Evolutionary conservation across 1,284 basidiomycete genomes (phyloP).

Genomic region (Rhizoctonia solani): DNA sequence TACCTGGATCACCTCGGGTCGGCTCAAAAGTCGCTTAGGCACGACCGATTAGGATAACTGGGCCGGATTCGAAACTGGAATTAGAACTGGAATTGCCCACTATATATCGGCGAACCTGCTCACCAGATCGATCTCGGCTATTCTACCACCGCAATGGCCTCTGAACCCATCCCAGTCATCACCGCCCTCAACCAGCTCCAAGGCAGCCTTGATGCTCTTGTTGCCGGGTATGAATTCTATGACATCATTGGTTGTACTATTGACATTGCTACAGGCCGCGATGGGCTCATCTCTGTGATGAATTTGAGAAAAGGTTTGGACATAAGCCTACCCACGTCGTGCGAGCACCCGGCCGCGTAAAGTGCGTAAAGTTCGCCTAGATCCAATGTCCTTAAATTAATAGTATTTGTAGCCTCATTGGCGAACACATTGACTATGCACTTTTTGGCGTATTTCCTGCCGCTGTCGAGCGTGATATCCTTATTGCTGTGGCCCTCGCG

Average conservation of each 20-base stretch:
- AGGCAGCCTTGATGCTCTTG: constrained; percentile 20
- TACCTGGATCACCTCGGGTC: too few species aligned
- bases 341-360: constrained; percentile 83
- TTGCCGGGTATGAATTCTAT: constrained; percentile 16
- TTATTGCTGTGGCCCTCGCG: constrained; percentile 76
- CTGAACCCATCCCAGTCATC: constrained; percentile 28
- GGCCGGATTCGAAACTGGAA: constrained; percentile 26
- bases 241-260: constrained; percentile 17
- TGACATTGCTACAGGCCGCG: constrained; percentile 11
- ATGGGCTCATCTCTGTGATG: constrained; percentile 39
- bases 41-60: constrained; percentile 6
- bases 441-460: constrained; percentile 80
- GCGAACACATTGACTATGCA: constrained; percentile 88
- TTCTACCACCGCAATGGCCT: constrained; percentile 8
- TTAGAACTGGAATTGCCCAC: background rate
- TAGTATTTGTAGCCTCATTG: constrained; percentile 49
- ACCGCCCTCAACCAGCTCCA: constrained; percentile 29
- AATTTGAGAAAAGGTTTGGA: constrained; percentile 70
- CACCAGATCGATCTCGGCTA: background rate
- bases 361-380: constrained; percentile 54
- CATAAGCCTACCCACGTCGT: constrained; percentile 69
- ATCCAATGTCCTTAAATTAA: constrained; percentile 35
- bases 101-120: background rate
- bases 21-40: too few species aligned
- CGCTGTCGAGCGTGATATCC: constrained; percentile 82